Evolutionary conservation across 352 stramenopile genomes (phyloP), one percentile per base, ranked within the genome.

Genomic region (Blastocystis sp.): DNA sequence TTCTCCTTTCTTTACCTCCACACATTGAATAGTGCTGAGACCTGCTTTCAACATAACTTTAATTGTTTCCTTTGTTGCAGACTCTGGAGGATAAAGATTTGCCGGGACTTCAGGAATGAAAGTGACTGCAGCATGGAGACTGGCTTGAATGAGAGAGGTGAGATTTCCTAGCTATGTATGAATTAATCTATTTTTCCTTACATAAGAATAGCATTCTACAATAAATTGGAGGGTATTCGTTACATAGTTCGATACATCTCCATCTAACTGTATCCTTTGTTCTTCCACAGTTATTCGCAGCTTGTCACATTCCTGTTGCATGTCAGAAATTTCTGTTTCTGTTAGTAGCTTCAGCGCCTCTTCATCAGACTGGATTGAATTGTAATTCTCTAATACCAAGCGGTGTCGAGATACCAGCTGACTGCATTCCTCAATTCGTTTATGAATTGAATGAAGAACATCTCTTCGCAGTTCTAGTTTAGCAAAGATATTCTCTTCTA

Each of bases 401-500:
- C 15, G 17, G 22, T 68, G 44, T 19, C 53, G 73, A 11, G 73
- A 33, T 19, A 35, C 27, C 2, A 68, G 30, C 56, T 84, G 73
- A n/a, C 53, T 84, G 73, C 73, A 84, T 1, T 68, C 51, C 51
- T 84, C 73, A 51, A 84, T 84, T 15, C 51, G 73, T 56, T 66
- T 64, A 30, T 44, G 73, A 42, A 84, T 84, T 9, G 73, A 64
- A n/a, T 53, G 42, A 7, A 84, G 19, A 11, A 84, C 73, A 30
- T 84, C 73, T n/a, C 73, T 54, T 27, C 73, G 73, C 17, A 84
- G 27, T 37, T 84, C 73, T 51, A 84, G 7, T 44, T 84, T 84
- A 1, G 73, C 73, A 56, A 84, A 84, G 53, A 84, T 69, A 24
- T 62, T 84, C 53, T 84, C 73, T 37, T 84, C 73, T 33, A 84